Evolutionary conservation across 2,329 filamentous ascomycete genomes (phyloP).

Genomic region (Colletotrichum eremochloae): DNA sequence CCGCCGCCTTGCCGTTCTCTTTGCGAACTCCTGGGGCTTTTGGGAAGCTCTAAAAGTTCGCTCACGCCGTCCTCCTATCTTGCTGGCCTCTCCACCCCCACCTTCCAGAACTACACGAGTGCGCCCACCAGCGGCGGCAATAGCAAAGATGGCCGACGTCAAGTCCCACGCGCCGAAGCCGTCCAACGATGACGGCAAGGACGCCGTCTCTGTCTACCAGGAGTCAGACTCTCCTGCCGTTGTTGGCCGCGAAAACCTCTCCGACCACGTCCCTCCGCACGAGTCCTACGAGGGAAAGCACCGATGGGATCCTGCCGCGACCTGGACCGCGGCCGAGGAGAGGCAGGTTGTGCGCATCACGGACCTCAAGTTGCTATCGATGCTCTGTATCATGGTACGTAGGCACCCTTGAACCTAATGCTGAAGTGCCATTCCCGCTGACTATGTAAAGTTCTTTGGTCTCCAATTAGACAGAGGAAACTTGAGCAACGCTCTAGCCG

Average conservation of each 20-base stretch:
- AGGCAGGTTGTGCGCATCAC: slow-evolving; percentile 64
- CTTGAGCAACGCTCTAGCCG: slow-evolving; percentile 71
- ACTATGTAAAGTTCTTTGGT: slow-evolving; percentile 65
- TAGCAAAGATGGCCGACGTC: slow-evolving; percentile 48
- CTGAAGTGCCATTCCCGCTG: neutral
- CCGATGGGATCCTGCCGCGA: slow-evolving; percentile 68
- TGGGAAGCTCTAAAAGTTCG: slow-evolving; percentile 11
- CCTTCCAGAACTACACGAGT: neutral
- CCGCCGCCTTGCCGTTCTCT: slow-evolving; percentile 18
- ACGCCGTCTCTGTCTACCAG: slow-evolving; percentile 44
- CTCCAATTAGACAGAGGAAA: slow-evolving; percentile 75
- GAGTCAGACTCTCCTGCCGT: slow-evolving; percentile 46
- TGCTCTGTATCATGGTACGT: slow-evolving; percentile 54
- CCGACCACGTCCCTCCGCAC: slow-evolving; percentile 57
- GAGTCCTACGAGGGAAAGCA: slow-evolving; percentile 69
- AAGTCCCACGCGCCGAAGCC: slow-evolving; percentile 44
- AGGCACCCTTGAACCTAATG: slow-evolving; percentile 35
- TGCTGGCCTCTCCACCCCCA: neutral
- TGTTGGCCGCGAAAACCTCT: slow-evolving; percentile 56
- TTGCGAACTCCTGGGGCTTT: neutral
- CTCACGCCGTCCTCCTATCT: slow-evolving; percentile 13
- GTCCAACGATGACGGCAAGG: slow-evolving; percentile 43
- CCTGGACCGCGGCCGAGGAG: slow-evolving; percentile 71
- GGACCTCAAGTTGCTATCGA: slow-evolving; percentile 61
- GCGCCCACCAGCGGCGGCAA: slow-evolving; percentile 23